phyloP scores from a whole-genome alignment of 371 early-diverging fungal genomes.

The Massospora cicadina region DNA sequence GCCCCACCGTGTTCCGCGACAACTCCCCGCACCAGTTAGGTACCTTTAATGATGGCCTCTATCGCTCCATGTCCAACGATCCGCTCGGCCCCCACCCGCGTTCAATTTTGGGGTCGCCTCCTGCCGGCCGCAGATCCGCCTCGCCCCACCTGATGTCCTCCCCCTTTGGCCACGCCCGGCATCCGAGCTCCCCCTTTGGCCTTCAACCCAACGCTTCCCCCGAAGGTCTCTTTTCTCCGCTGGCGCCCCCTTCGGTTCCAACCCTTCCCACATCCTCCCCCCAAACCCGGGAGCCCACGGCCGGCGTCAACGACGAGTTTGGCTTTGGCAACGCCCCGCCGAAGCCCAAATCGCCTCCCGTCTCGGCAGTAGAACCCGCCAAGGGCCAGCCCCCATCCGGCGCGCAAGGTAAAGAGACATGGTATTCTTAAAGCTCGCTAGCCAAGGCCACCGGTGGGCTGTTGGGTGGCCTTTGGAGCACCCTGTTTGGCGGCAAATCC shows the following conservation, averaged over 20 bases:
- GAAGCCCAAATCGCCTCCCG: slow-evolving; percentile 12
- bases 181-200: neutral
- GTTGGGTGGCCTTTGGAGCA: slow-evolving; percentile 24
- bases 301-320: slow-evolving; percentile 27
- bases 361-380: slow-evolving; percentile 12
- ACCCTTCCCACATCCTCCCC: neutral
- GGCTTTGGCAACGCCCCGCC: slow-evolving; percentile 27
- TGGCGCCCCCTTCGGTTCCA: neutral
- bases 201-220: neutral
- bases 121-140: slow-evolving; percentile 8
- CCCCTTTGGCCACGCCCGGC: slow-evolving; percentile 11
- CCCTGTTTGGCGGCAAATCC: slow-evolving; percentile 19
- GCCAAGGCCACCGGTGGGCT: neutral
- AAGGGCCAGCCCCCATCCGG: neutral
- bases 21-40: slow-evolving; percentile 11
- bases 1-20: slow-evolving; percentile 9
- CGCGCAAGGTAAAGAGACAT: neutral
- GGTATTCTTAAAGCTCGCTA: too few species aligned
- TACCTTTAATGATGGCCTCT: neutral
- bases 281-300: neutral
- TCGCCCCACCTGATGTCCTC: slow-evolving; percentile 11
- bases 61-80: neutral
- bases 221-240: neutral
- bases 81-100: neutral
- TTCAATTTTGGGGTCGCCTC: neutral